Percentiles rank a stretch among this genome's conserved stretches.
These are phyloP conservation scores for Fusarium falciforme DNA, from an alignment of 2,329 filamentous ascomycete species.

Conservation along the genomic window DNA sequence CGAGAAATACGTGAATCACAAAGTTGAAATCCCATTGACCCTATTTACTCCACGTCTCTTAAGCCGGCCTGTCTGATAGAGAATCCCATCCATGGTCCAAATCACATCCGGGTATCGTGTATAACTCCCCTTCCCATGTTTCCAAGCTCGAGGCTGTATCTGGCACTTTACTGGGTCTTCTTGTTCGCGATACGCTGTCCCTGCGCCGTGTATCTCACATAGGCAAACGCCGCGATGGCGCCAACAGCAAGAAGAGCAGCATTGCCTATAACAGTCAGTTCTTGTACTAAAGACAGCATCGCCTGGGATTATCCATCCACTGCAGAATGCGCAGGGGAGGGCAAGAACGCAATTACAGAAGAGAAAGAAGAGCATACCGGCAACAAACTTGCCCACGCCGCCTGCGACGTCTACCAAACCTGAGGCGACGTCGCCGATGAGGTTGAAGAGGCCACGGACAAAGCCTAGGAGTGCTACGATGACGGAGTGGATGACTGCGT, in stretches of 20 bases:
- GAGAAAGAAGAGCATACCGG: conserved; percentile 44
- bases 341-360: neutral
- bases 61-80: neutral
- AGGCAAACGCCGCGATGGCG: conserved; percentile 48
- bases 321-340: neutral
- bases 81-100: neutral
- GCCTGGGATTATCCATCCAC: neutral
- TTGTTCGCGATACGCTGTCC: conserved; percentile 44
- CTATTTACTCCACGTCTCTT: neutral
- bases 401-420: conserved; percentile 53
- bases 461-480: conserved; percentile 50
- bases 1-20: neutral
- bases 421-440: conserved; percentile 49
- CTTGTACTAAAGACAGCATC: neutral
- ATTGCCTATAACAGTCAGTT: conserved; percentile 46
- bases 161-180: conserved; percentile 46
- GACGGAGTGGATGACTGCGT: conserved; percentile 49
- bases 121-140: neutral
- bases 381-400: conserved; percentile 54
- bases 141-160: neutral
- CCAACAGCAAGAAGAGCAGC: conserved; percentile 49
- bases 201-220: conserved; percentile 49
- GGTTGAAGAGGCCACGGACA: conserved; percentile 51
- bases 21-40: neutral
- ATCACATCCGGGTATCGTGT: conserved; percentile 26